phyloP scores from a whole-genome alignment of 169 alveolate genomes.

The Amoebophrya sp. region DNA sequence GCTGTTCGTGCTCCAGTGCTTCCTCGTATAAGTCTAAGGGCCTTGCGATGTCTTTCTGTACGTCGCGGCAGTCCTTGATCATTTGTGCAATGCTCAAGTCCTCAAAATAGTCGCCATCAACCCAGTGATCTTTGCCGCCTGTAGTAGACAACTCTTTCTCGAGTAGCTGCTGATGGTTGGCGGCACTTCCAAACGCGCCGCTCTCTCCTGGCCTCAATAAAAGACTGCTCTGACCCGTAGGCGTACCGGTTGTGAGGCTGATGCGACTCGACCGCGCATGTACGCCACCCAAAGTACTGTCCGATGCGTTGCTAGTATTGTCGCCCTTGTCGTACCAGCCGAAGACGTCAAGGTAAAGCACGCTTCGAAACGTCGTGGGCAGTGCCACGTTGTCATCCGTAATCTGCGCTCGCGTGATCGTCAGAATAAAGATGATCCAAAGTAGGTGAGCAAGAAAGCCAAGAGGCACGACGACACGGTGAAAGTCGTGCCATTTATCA shows the following conservation, averaged over 20 bases:
- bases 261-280: neutral
- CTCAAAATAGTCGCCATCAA: neutral
- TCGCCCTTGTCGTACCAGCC: neutral
- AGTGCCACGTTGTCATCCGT: neutral
- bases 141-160: neutral
- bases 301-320: neutral
- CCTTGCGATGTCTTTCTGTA: neutral
- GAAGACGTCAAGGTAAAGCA: slow-evolving; percentile 25
- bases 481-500: neutral
- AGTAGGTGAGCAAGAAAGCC: neutral
- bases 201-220: neutral
- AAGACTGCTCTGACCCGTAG: neutral
- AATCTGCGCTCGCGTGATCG: neutral
- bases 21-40: neutral
- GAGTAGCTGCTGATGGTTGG: too few relatives aligned
- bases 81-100: neutral
- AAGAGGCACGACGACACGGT: neutral
- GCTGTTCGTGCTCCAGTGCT: neutral
- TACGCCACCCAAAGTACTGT: too few relatives aligned
- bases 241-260: neutral
- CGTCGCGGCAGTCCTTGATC: neutral
- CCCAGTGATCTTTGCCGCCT: neutral
- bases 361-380: neutral
- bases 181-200: neutral
- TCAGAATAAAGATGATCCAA: neutral